These are phyloP conservation scores for Diplodia seriata DNA, from an alignment of 2,329 filamentous ascomycete species.

Conservation along the genomic window DNA sequence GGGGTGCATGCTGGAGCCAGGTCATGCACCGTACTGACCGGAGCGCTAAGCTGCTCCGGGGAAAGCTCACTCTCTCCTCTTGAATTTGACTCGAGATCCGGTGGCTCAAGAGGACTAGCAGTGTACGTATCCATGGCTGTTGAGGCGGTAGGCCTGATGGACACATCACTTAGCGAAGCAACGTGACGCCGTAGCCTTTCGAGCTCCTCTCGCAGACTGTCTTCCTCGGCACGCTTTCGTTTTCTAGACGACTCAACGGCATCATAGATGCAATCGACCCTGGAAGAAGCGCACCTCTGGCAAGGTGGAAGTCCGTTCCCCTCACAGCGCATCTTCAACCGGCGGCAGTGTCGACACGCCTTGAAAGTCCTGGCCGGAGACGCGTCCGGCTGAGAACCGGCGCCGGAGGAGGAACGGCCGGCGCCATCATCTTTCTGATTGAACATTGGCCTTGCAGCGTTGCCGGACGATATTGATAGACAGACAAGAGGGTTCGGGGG, in stretches of 20 bases:
- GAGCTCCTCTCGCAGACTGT: slow-evolving; percentile 5
- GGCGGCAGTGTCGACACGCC: slow-evolving; percentile 17
- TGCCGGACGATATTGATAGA: neutral
- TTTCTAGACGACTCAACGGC: neutral
- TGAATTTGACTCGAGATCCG: too few species aligned
- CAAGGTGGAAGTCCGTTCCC: slow-evolving; percentile 5
- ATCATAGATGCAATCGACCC: slow-evolving; percentile 6
- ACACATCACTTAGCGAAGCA: neutral
- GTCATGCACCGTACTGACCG: slow-evolving; percentile 6
- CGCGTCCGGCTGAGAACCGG: neutral
- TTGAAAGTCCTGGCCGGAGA: slow-evolving; percentile 16
- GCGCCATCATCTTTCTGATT: neutral
- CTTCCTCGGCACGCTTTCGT: neutral
- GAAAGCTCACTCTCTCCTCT: neutral
- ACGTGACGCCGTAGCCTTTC: neutral
- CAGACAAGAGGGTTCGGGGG: neutral
- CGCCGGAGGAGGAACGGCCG: too few species aligned
- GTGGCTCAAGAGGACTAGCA: neutral
- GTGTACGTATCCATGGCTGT: too few species aligned
- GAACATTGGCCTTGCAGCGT: neutral
- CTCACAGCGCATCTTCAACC: slow-evolving; percentile 22
- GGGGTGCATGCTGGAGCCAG: neutral
- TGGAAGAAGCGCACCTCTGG: neutral
- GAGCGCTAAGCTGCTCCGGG: slow-evolving; percentile 16
- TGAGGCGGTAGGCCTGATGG: neutral